Percentiles rank a stretch among this genome's conserved stretches.
Conservation (phyloP, 1,139 yeast species). For the Pichia sp. region DNA sequence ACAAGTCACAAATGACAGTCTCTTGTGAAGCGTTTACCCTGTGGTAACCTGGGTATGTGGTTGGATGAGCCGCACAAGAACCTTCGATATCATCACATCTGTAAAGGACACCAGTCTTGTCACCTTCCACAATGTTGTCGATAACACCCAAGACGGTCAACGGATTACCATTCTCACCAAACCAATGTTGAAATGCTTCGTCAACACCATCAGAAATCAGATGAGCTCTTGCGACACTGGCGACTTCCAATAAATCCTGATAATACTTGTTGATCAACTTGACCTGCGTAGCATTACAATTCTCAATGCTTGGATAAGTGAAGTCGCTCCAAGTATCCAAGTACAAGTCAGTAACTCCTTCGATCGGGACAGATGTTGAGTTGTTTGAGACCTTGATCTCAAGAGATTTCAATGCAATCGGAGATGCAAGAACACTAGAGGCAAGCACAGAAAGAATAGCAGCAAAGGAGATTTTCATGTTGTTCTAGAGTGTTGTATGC, state of each 20-base stretch:
- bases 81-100: constrained; percentile 25
- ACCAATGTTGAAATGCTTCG: constrained; percentile 31
- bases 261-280: constrained; percentile 20
- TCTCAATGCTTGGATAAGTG: constrained; percentile 13
- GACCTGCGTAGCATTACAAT: constrained; percentile 20
- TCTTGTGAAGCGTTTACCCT: constrained; percentile 18
- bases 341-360: constrained; percentile 6
- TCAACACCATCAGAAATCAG: constrained; percentile 29
- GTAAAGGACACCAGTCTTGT: constrained; percentile 18
- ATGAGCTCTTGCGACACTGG: constrained; percentile 30
- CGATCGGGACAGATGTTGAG: constrained; percentile 58
- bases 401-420: background rate
- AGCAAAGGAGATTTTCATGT: background rate
- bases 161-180: constrained; percentile 21
- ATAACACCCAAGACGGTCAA: constrained; percentile 20
- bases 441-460: background rate
- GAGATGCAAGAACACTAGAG: constrained; percentile 1
- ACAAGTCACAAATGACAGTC: constrained; percentile 34
- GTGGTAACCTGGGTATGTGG: constrained; percentile 19
- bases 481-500: background rate
- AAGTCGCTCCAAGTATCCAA: constrained; percentile 12
- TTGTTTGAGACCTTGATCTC: constrained; percentile 44
- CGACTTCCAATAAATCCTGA: constrained; percentile 28
- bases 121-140: constrained; percentile 19
- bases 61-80: constrained; percentile 19